Evolutionary conservation across 2,329 filamentous ascomycete genomes (phyloP).

Genomic region (Plectosphaerella cucumerina): DNA sequence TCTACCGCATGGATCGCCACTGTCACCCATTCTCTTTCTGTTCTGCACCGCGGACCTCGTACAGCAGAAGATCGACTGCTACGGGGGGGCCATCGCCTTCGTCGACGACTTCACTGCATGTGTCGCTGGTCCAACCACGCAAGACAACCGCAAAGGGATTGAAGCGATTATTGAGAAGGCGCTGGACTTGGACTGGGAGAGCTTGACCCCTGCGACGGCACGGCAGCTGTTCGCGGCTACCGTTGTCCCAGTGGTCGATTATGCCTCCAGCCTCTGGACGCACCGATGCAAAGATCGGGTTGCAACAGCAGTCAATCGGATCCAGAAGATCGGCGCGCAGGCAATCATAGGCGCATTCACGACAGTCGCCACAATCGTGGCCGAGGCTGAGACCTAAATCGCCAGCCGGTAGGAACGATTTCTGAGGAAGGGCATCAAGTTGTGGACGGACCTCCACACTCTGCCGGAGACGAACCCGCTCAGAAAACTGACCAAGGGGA

Average conservation of each 20-base stretch:
- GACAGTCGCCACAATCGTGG: constrained; percentile 13
- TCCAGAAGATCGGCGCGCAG: constrained; percentile 10
- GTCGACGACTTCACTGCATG: constrained; percentile 1
- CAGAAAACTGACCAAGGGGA: background rate
- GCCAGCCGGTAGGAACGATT: constrained; percentile 10
- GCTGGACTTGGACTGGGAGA: constrained; percentile 12
- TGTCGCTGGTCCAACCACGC: background rate
- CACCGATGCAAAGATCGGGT: constrained; percentile 13
- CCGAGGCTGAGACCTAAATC: constrained; percentile 16
- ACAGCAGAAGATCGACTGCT: constrained; percentile 18
- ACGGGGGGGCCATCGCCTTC: constrained; percentile 19
- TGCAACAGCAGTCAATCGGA: constrained; percentile 6
- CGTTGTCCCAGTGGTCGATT: constrained; percentile 18
- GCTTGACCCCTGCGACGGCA: constrained; percentile 14
- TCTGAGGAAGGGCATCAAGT: constrained; percentile 10
- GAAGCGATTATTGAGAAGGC: constrained; percentile 16
- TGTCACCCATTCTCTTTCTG: constrained; percentile 30
- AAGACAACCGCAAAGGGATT: constrained; percentile 12
- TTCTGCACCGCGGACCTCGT: constrained; percentile 22
- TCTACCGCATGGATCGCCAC: constrained; percentile 24
- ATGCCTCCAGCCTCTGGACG: constrained; percentile 19
- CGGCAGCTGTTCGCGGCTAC: constrained; percentile 17
- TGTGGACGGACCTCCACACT: constrained; percentile 5
- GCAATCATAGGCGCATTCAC: constrained; percentile 13
- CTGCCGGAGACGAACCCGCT: constrained; percentile 7